A percentile compares a stretch with the other conserved stretches of the same genome.
Conservation (phyloP, 2,329 filamentous ascomycete genomes). For the Cercospora berteroae region DNA sequence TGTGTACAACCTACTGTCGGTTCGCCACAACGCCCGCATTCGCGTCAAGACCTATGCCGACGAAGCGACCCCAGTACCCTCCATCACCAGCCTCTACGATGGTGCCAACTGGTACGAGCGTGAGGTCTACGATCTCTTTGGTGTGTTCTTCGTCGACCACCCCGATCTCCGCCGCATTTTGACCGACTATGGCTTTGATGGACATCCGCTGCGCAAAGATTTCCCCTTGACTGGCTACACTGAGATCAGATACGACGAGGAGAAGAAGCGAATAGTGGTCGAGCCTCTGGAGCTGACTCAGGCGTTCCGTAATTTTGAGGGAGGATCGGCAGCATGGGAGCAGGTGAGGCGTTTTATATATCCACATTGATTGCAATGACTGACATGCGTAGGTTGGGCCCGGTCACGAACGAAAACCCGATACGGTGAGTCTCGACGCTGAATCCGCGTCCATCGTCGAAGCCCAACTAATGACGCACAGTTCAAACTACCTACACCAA, state of each 20-base stretch:
- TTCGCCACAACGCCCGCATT: slow-evolving; percentile 94
- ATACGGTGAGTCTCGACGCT: slow-evolving; percentile 48
- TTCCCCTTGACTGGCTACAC: slow-evolving; percentile 98
- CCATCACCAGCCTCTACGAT: slow-evolving; percentile 80
- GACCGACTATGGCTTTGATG: slow-evolving; percentile 99
- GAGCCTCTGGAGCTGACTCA: slow-evolving; percentile 97
- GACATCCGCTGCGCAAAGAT: slow-evolving; percentile 94
- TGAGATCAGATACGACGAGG: slow-evolving; percentile 95
- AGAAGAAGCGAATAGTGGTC: slow-evolving; percentile 99
- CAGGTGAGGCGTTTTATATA: neutral
- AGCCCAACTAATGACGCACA: slow-evolving; percentile 33
- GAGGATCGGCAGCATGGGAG: slow-evolving; percentile 48
- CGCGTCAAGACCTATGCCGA: slow-evolving; percentile 98
- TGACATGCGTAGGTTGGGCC: slow-evolving; percentile 56
- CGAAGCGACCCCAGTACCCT: slow-evolving; percentile 89
- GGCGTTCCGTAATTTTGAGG: slow-evolving; percentile 97
- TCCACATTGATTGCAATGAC: neutral
- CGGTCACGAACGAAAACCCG: slow-evolving; percentile 76
- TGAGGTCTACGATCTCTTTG: slow-evolving; percentile 96
- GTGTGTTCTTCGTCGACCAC: slow-evolving; percentile 93
- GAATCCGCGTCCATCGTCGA: neutral
- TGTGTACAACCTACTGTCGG: slow-evolving; percentile 94
- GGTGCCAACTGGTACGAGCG: slow-evolving; percentile 99
- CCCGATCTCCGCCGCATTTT: slow-evolving; percentile 96
- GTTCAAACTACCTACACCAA: slow-evolving; percentile 93